Conservation (phyloP, 1,284 basidiomycete species). For the Ustilago bromivora region DNA sequence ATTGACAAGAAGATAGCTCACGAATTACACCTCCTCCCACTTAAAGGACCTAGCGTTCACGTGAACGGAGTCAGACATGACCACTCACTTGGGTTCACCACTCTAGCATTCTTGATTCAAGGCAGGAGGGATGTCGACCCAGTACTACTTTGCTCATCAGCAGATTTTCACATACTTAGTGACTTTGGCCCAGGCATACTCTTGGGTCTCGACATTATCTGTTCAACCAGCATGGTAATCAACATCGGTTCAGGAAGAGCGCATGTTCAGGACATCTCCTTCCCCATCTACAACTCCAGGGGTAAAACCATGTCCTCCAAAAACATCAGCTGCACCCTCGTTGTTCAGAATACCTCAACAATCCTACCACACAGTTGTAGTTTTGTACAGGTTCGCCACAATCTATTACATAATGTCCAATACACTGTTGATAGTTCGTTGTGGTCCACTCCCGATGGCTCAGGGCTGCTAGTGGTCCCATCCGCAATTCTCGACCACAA, state of each 20-base stretch:
- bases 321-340: background rate
- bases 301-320: background rate
- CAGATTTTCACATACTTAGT: background rate
- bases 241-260: background rate
- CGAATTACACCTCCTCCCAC: background rate
- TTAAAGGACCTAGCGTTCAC: background rate
- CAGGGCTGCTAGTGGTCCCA: too few species aligned
- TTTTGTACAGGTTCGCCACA: background rate
- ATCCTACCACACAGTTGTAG: background rate
- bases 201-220: background rate
- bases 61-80: background rate
- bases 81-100: background rate
- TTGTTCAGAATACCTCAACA: background rate
- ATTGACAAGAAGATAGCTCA: background rate
- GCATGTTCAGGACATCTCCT: background rate
- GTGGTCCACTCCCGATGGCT: too few species aligned
- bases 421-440: background rate
- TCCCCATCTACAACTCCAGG: slow-evolving; percentile 1
- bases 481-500: too few species aligned
- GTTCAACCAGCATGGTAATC: background rate
- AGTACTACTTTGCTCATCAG: background rate
- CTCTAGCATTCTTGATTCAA: background rate
- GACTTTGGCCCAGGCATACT: background rate
- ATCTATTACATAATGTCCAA: background rate
- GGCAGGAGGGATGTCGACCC: background rate